Evolutionary conservation across 1,284 basidiomycete genomes (phyloP).

Genomic region (Apiotrichum sp.): DNA sequence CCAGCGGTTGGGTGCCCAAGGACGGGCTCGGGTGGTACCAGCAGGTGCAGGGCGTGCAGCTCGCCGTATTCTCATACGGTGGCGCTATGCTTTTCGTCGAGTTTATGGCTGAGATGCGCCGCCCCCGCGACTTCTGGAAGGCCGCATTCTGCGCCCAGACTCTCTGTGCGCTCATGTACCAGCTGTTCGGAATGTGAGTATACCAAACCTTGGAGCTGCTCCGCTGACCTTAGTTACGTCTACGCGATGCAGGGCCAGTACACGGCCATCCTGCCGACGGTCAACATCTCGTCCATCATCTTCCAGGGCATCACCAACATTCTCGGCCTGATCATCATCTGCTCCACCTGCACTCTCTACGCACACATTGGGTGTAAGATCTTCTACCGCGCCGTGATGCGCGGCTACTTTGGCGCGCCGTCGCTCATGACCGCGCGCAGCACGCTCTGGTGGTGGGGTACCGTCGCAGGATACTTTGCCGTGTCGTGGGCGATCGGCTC

Average conservation of each 20-base stretch:
- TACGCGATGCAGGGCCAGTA: conserved; percentile 54
- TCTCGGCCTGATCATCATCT: conserved; percentile 43
- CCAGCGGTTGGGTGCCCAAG: conserved; percentile 48
- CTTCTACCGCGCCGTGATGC: conserved; percentile 39
- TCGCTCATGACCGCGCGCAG: conserved; percentile 51
- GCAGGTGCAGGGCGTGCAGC: conserved; percentile 51
- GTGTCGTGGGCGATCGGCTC: conserved; percentile 57
- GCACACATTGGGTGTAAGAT: conserved; percentile 52
- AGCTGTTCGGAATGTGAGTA: conserved; percentile 49
- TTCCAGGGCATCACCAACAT: conserved; percentile 52
- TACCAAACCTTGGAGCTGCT: conserved; percentile 24
- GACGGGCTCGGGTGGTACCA: conserved; percentile 45
- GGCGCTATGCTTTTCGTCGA: conserved; percentile 56
- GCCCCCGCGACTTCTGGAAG: conserved; percentile 67
- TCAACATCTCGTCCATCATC: conserved; percentile 54
- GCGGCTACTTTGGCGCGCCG: conserved; percentile 55
- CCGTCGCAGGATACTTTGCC: conserved; percentile 33
- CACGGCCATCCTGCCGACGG: conserved; percentile 55
- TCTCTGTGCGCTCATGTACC: conserved; percentile 54
- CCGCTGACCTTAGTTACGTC: too few relatives aligned
- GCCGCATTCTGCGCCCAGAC: conserved; percentile 50
- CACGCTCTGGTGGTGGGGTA: conserved; percentile 48
- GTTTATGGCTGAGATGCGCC: conserved; percentile 65
- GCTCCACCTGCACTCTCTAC: conserved; percentile 59
- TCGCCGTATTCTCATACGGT: conserved; percentile 55